A percentile compares a stretch with the other conserved stretches of the same genome.
Evolutionary conservation across 345 rosid species (phyloP).

Genomic region (Arabidopsis arenosa): DNA sequence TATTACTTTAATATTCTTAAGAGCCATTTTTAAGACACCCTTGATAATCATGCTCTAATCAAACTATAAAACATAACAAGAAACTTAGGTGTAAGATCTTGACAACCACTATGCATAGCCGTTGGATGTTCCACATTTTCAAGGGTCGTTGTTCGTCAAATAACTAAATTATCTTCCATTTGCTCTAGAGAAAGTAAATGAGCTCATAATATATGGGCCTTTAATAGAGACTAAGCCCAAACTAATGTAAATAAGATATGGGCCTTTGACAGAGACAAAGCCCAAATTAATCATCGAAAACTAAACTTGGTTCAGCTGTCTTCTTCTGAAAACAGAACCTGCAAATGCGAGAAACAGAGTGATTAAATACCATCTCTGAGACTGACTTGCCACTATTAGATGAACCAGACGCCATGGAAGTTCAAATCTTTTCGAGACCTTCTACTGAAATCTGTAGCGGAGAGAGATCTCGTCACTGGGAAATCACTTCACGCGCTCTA

Average conservation of each 20-base stretch:
- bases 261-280: constrained; percentile 1
- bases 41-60: too few relatives aligned
- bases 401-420: constrained; percentile 61
- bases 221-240: neutral
- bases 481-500: constrained; percentile 75
- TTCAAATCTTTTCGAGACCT: constrained; percentile 56
- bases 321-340: neutral
- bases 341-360: constrained; percentile 16
- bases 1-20: too few relatives aligned
- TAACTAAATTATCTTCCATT: neutral
- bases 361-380: constrained; percentile 34
- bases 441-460: constrained; percentile 58
- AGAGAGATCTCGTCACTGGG: constrained; percentile 61
- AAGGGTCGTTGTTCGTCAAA: too few relatives aligned
- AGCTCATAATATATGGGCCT: constrained; percentile 18
- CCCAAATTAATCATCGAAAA: neutral
- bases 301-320: neutral
- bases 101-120: too few relatives aligned
- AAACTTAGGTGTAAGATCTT: too few relatives aligned
- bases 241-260: neutral
- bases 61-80: too few relatives aligned
- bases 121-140: too few relatives aligned
- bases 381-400: constrained; percentile 35
- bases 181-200: neutral
- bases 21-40: too few relatives aligned